A percentile compares a stretch with the other conserved stretches of the same genome.
Conservation (phyloP, 2,329 filamentous ascomycete species). For the Xylaria sp. region DNA sequence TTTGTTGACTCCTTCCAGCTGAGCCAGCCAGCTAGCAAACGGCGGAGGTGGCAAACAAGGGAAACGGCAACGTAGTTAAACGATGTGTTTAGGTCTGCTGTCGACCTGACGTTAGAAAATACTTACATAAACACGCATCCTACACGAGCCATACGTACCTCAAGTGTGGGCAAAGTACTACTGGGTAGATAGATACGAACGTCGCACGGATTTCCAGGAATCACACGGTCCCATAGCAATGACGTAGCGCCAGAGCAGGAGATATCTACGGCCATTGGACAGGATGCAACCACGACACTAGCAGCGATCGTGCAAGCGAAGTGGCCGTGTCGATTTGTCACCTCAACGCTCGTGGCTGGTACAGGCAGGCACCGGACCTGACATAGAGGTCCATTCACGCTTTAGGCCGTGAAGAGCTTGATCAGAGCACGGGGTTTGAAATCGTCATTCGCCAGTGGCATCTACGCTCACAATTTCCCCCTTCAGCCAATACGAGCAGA, state of each 20-base stretch:
- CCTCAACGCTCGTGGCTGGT: not conserved
- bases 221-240: conserved; percentile 24
- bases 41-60: not conserved
- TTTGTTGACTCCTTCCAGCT: conserved; percentile 2
- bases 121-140: not conserved
- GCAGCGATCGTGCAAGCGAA: conserved; percentile 14
- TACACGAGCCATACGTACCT: not conserved
- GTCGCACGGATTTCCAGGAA: conserved; percentile 1
- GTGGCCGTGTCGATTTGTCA: conserved; percentile 4
- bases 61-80: not conserved
- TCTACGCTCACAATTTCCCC: conserved; percentile 1
- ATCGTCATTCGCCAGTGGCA: conserved; percentile 10
- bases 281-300: not conserved
- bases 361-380: not conserved
- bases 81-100: not conserved
- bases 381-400: not conserved
- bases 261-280: conserved; percentile 17
- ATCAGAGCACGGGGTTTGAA: not conserved
- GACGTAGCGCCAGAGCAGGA: conserved; percentile 13
- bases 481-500: conserved; percentile 4
- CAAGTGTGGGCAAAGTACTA: too few relatives aligned
- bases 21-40: not conserved
- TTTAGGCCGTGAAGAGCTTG: not conserved
- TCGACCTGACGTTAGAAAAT: not conserved
- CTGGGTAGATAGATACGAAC: not conserved